Evolutionary conservation across 805 yeast genomes (phyloP), one percentile per base, ranked within the genome.

Genomic region (Spathaspora sp.): DNA sequence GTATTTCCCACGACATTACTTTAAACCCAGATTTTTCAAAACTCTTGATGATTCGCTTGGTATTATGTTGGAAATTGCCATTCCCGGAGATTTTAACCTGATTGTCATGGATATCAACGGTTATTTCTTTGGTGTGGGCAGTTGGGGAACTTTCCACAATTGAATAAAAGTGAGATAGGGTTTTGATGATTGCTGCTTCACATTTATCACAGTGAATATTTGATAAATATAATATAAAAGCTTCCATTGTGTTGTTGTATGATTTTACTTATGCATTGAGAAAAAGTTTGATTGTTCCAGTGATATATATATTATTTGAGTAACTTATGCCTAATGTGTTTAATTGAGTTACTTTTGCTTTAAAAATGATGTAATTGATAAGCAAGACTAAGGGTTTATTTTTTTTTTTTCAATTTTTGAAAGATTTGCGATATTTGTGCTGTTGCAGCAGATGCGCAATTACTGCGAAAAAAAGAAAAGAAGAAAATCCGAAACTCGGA

Each of bases 121-220:
- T 40, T 10, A 49, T 17, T 39, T 52, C 48, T 19, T 49, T 48
- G 14, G 32, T 48, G 10, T n/a, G 52, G 29, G 20, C 48, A 40
- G n/a, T 10, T 31, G 18, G 40, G 11, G 40, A n/a, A 12, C 2
- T 2, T 10, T 57, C 52, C 2, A 57, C 44, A 10, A 43, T 45
- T 50, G 16, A 19, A 39, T 14, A 51, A 14, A 16, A 47, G 44
- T 20, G 64, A 63, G 26, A 59, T 12, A 80, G 52, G 1, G 65
- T 53, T 6, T 56, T 49, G 16, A 57, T 55, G 18, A 83, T 68
- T 11, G 73, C 62, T 2, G 55, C 55, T 53, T 75, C 78, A 58
- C 88, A 83, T 39, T 77, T 78, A 2, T 66, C 68, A 59, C 88
- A 83, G 60, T 83, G 87, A 39, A 83, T 70, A 55, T 84, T 83